Evolutionary conservation across 805 yeast genomes (phyloP).

Genomic region (Saccharomycopsis sp.): DNA sequence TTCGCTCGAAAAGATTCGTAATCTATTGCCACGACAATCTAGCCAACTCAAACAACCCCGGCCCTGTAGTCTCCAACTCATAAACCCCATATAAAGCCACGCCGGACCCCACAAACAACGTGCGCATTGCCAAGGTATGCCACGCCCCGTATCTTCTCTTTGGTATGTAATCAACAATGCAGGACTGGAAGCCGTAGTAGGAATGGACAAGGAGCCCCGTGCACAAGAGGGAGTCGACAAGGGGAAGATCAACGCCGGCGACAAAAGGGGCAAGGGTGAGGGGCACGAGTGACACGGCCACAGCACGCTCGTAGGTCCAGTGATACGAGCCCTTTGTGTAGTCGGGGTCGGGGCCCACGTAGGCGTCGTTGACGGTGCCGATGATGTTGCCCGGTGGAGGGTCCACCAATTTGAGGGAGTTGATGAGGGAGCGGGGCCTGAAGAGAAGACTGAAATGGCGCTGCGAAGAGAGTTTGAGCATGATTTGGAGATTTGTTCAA

Average conservation of each 20-base stretch:
- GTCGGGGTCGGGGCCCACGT: constrained; percentile 48
- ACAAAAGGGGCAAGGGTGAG: constrained; percentile 52
- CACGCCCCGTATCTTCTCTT: constrained; percentile 58
- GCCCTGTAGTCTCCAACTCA: constrained; percentile 53
- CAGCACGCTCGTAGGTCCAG: constrained; percentile 62
- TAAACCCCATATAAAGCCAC: constrained; percentile 65
- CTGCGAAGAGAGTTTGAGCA: too few species aligned
- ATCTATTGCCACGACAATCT: constrained; percentile 32
- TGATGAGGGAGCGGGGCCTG: too few species aligned
- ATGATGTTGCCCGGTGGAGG: constrained; percentile 70
- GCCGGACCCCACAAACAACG: constrained; percentile 54
- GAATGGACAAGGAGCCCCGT: constrained; percentile 53
- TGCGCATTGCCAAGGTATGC: constrained; percentile 52
- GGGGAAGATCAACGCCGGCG: constrained; percentile 39
- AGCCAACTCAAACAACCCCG: constrained; percentile 50
- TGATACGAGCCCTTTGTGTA: constrained; percentile 60
- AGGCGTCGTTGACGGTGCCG: constrained; percentile 67
- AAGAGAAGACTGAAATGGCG: too few species aligned
- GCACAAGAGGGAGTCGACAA: constrained; percentile 49
- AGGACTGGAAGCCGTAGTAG: constrained; percentile 63
- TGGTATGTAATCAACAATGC: constrained; percentile 75
- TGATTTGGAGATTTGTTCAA: too few species aligned
- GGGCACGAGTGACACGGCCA: constrained; percentile 56
- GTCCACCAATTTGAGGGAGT: constrained; percentile 38
- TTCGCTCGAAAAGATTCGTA: too few species aligned